Percentiles rank a stretch among this genome's conserved stretches.
Conservation (phyloP, 768 basidiomycete genomes). For the Boletus pseudo-olivaceus region DNA sequence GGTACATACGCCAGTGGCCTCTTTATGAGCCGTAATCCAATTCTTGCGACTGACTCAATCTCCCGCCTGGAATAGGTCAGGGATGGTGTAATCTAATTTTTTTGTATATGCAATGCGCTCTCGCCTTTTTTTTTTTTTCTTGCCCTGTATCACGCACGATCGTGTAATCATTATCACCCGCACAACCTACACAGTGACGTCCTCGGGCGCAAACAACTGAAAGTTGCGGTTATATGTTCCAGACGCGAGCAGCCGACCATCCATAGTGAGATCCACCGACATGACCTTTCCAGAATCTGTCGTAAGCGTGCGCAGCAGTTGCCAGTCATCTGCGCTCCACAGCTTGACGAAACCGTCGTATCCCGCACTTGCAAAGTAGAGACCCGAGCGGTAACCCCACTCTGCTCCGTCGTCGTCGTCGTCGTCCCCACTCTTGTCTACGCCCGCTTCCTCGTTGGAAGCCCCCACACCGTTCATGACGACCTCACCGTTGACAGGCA, state of each 20-base stretch:
- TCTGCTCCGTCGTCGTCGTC: slow-evolving; percentile 35
- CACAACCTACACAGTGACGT: slow-evolving; percentile 34
- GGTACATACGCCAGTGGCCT: slow-evolving; percentile 42
- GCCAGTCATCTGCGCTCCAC: slow-evolving; percentile 99
- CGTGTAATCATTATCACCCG: slow-evolving; percentile 18
- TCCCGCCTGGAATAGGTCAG: slow-evolving; percentile 30
- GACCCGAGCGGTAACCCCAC: slow-evolving; percentile 78
- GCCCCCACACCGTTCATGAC: slow-evolving; percentile 49
- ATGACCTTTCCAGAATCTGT: slow-evolving; percentile 99
- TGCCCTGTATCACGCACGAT: slow-evolving; percentile 33
- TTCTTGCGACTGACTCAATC: slow-evolving; percentile 21
- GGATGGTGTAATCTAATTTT: slow-evolving; percentile 39
- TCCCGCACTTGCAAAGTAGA: slow-evolving; percentile 90
- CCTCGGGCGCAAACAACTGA: slow-evolving; percentile 87
- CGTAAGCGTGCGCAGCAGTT: slow-evolving; percentile 78
- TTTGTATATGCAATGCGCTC: slow-evolving; percentile 12
- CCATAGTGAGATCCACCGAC: slow-evolving; percentile 88
- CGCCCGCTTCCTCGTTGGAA: slow-evolving; percentile 22
- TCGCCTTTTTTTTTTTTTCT: slow-evolving; percentile 13
- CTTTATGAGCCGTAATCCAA: slow-evolving; percentile 17
- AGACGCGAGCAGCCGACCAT: slow-evolving; percentile 80
- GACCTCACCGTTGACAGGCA: slow-evolving; percentile 40
- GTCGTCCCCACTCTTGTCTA: slow-evolving; percentile 28
- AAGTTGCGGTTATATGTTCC: slow-evolving; percentile 94
- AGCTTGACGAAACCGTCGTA: slow-evolving; percentile 95